phyloP scores from a whole-genome alignment of 495 filamentous ascomycete genomes.

The Pyrenula aspistea region DNA sequence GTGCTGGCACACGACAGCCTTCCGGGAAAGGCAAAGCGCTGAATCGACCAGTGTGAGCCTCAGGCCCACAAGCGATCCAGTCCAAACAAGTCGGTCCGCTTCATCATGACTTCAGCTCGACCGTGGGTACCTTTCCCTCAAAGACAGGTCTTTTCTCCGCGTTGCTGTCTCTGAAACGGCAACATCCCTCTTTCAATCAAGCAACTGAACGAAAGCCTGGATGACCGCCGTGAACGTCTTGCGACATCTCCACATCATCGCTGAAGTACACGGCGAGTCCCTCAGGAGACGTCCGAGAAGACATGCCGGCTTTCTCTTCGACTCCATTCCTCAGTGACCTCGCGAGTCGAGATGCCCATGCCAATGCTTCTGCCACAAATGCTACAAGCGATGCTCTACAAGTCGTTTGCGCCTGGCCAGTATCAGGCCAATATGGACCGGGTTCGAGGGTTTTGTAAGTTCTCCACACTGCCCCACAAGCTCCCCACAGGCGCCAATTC shows the following conservation, averaged over 20 bases:
- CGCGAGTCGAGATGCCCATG: constrained; percentile 15
- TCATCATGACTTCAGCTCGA: not conserved
- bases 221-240: not conserved
- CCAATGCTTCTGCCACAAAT: constrained; percentile 12
- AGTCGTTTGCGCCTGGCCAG: constrained; percentile 48
- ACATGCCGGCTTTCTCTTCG: constrained; percentile 29
- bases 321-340: constrained; percentile 15
- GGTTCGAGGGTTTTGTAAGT: constrained; percentile 43
- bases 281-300: constrained; percentile 9
- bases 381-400: constrained; percentile 17
- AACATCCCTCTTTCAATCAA: not conserved
- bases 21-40: not conserved
- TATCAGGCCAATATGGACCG: constrained; percentile 48
- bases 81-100: not conserved
- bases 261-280: not conserved
- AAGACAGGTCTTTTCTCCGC: not conserved
- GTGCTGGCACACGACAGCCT: not conserved
- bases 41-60: not conserved
- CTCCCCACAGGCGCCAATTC: constrained; percentile 2
- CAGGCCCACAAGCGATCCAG: not conserved
- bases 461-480: not conserved
- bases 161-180: too few relatives aligned
- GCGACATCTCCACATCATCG: not conserved
- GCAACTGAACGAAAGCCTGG: too few relatives aligned
- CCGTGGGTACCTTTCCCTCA: not conserved